These are phyloP conservation scores for Insectozyma bohioensis DNA, from an alignment of 1,139 yeast genomes.

Conservation along the genomic window DNA sequence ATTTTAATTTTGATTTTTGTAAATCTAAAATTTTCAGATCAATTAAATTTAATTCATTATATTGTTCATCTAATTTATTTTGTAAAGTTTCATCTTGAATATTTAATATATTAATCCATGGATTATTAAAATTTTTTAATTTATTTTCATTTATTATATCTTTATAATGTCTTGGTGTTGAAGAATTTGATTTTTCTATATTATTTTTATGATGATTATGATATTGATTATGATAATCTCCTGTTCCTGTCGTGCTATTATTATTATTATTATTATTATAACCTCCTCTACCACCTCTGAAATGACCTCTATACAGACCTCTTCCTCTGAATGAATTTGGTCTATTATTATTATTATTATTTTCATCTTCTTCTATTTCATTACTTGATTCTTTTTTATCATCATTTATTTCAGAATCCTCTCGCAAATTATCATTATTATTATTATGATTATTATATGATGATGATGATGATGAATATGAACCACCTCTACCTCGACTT, in stretches of 20 bases:
- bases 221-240: constrained; percentile 7
- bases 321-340: background rate
- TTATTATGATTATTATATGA: background rate
- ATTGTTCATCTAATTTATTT: constrained; percentile 20
- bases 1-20: constrained; percentile 23
- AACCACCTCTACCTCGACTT: constrained; percentile 6
- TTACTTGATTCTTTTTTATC: constrained; percentile 20
- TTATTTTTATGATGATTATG: constrained; percentile 1
- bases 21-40: constrained; percentile 28
- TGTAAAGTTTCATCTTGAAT: constrained; percentile 24
- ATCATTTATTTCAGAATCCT: constrained; percentile 2
- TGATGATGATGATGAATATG: constrained; percentile 1
- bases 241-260: too few relatives aligned
- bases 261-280: too few relatives aligned
- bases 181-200: constrained; percentile 1
- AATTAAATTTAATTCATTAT: constrained; percentile 20
- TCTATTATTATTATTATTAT: constrained; percentile 18
- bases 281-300: constrained; percentile 5
- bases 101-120: constrained; percentile 29
- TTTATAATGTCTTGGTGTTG: constrained; percentile 10
- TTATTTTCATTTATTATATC: constrained; percentile 13
- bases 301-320: constrained; percentile 1
- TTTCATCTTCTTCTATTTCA: constrained; percentile 27
- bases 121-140: constrained; percentile 22
- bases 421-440: too few relatives aligned